Conservation (phyloP, 108 stramenopile species). For the Skeletonema potamos region DNA sequence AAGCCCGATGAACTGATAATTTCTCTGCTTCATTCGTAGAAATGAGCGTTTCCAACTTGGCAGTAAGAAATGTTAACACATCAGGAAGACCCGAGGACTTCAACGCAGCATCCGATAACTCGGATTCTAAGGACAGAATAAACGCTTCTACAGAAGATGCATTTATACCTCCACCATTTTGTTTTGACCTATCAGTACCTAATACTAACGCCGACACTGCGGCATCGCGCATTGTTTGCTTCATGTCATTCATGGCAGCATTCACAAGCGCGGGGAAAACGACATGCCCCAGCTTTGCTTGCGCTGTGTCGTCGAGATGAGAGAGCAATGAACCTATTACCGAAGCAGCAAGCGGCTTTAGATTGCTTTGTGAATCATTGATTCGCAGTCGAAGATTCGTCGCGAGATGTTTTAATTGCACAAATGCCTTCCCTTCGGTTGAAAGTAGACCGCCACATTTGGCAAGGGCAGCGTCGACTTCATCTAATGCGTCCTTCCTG, state of each 20-base stretch:
- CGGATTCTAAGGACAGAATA: conserved; percentile 53
- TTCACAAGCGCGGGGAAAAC: conserved; percentile 63
- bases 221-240: conserved; percentile 84
- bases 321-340: conserved; percentile 62
- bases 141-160: conserved; percentile 54
- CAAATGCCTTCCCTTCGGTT: conserved; percentile 36
- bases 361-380: conserved; percentile 86
- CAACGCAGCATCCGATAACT: conserved; percentile 74
- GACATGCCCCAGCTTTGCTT: conserved; percentile 71
- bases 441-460: conserved; percentile 56
- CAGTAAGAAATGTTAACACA: conserved; percentile 54
- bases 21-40: neutral
- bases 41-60: conserved; percentile 5
- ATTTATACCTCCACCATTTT: conserved; percentile 66
- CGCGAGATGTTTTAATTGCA: conserved; percentile 52
- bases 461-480: conserved; percentile 55
- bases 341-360: conserved; percentile 82
- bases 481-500: conserved; percentile 83
- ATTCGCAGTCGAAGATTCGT: conserved; percentile 69
- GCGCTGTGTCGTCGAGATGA: conserved; percentile 59
- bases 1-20: conserved; percentile 15
- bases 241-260: conserved; percentile 85
- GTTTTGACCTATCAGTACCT: conserved; percentile 42
- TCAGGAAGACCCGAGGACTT: conserved; percentile 72
- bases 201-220: conserved; percentile 59